Evolutionary conservation across 495 filamentous ascomycete species (phyloP).

Genomic region (Usnea hakonensis): DNA sequence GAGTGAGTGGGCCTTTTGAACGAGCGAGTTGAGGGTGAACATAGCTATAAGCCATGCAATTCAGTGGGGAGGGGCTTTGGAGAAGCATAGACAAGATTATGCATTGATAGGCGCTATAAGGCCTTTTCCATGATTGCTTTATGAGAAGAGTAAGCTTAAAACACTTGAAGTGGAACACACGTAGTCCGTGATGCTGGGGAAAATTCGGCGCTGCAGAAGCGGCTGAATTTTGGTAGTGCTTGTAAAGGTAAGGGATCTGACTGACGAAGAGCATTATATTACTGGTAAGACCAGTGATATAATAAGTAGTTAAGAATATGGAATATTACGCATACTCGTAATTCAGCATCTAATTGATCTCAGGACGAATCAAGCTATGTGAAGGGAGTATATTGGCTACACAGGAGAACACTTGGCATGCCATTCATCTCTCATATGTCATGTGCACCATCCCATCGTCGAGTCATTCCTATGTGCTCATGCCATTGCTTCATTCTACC

Average conservation of each 20-base stretch:
- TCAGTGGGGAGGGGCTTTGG: neutral
- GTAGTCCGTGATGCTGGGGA: no score
- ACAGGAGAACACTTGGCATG: slow-evolving; percentile 7
- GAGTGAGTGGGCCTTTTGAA: slow-evolving; percentile 90
- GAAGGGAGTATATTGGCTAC: neutral
- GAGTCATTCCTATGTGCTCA: slow-evolving; percentile 8
- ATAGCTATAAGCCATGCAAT: slow-evolving; percentile 36
- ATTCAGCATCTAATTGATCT: slow-evolving; percentile 2
- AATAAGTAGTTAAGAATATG: neutral
- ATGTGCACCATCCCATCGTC: neutral
- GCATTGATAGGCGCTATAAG: neutral
- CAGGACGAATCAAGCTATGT: neutral
- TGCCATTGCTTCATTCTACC: neutral
- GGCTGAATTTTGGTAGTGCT: neutral
- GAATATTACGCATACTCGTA: neutral
- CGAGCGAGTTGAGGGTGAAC: slow-evolving; percentile 77
- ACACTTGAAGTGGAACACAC: no score
- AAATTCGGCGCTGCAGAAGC: no score
- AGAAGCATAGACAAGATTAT: neutral
- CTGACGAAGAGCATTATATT: no score
- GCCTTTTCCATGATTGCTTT: neutral
- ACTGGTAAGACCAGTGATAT: neutral
- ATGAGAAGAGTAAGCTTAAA: no score
- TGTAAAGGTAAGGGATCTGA: no score
- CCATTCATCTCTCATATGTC: neutral